phyloP scores from a whole-genome alignment of 2,329 filamentous ascomycete species.

The Hysterium pulicare region DNA sequence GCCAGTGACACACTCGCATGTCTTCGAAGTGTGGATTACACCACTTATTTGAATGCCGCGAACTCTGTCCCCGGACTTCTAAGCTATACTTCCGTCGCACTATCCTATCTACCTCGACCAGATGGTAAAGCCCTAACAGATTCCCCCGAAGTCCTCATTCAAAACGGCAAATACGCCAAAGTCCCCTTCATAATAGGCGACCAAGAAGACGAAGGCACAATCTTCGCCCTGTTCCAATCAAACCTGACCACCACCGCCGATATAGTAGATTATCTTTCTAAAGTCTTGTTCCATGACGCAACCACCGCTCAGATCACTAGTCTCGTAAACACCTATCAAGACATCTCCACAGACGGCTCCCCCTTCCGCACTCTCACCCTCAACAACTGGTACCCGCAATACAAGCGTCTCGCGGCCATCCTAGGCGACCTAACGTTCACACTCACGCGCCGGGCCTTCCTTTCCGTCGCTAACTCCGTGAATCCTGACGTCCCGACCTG shows the following conservation, averaged over 20 bases:
- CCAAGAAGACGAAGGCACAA: slow-evolving; percentile 76
- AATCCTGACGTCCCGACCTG: slow-evolving; percentile 62
- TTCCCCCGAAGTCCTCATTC: slow-evolving; percentile 59
- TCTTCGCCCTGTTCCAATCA: slow-evolving; percentile 67
- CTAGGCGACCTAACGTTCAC: slow-evolving; percentile 75
- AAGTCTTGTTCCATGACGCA: slow-evolving; percentile 60
- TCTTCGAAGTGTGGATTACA: slow-evolving; percentile 47
- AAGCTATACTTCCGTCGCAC: slow-evolving; percentile 63
- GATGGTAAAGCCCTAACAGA: slow-evolving; percentile 62
- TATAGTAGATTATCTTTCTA: slow-evolving; percentile 60
- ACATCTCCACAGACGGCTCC: slow-evolving; percentile 57
- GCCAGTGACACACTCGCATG: slow-evolving; percentile 46
- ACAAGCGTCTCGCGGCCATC: slow-evolving; percentile 72
- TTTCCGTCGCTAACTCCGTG: slow-evolving; percentile 45
- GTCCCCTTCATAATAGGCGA: slow-evolving; percentile 67
- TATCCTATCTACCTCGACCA: slow-evolving; percentile 72
- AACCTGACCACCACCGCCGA: slow-evolving; percentile 63
- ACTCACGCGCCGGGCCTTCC: slow-evolving; percentile 63
- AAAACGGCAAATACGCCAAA: slow-evolving; percentile 53
- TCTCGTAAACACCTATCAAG: slow-evolving; percentile 62
- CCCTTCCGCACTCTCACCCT: slow-evolving; percentile 67
- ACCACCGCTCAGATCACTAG: slow-evolving; percentile 49
- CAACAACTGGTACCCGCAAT: slow-evolving; percentile 74
- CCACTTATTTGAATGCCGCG: slow-evolving; percentile 56
- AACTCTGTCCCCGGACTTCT: slow-evolving; percentile 69